These are phyloP conservation scores for Trichoderma guizhouense DNA, from an alignment of 2,329 filamentous ascomycete genomes.

Conservation along the genomic window DNA sequence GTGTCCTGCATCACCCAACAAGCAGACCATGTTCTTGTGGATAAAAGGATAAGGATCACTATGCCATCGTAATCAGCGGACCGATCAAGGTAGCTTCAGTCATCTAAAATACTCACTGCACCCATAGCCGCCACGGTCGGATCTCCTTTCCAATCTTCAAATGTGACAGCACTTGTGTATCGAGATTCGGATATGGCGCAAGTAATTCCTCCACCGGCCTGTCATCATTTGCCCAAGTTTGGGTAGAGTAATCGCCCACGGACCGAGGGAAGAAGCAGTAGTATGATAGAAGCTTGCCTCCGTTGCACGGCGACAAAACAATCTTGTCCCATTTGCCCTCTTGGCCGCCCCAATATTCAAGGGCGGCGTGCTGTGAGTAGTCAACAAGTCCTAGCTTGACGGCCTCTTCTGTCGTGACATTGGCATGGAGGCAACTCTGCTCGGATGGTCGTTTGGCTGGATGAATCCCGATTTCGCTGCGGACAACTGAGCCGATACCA, in stretches of 20 bases:
- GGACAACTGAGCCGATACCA: constrained; percentile 64
- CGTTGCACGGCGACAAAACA: constrained; percentile 66
- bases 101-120: constrained; percentile 42
- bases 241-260: constrained; percentile 56
- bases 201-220: constrained; percentile 57
- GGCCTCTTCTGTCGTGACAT: constrained; percentile 60
- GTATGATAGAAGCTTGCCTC: constrained; percentile 61
- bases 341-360: constrained; percentile 70
- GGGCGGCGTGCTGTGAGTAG: constrained; percentile 56
- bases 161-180: constrained; percentile 54
- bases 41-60: constrained; percentile 56
- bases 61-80: not conserved
- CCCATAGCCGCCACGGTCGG: constrained; percentile 60
- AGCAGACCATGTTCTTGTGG: constrained; percentile 47
- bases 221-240: constrained; percentile 56
- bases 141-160: constrained; percentile 60
- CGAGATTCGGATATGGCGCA: constrained; percentile 57
- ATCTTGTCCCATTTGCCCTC: constrained; percentile 65
- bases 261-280: constrained; percentile 64
- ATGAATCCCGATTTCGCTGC: constrained; percentile 59
- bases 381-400: constrained; percentile 58
- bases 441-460: constrained; percentile 58
- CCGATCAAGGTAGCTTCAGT: not conserved
- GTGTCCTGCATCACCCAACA: constrained; percentile 65
- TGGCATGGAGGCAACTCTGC: constrained; percentile 62